These are phyloP conservation scores for Candida montana DNA, from an alignment of 805 yeast genomes.

Conservation along the genomic window DNA sequence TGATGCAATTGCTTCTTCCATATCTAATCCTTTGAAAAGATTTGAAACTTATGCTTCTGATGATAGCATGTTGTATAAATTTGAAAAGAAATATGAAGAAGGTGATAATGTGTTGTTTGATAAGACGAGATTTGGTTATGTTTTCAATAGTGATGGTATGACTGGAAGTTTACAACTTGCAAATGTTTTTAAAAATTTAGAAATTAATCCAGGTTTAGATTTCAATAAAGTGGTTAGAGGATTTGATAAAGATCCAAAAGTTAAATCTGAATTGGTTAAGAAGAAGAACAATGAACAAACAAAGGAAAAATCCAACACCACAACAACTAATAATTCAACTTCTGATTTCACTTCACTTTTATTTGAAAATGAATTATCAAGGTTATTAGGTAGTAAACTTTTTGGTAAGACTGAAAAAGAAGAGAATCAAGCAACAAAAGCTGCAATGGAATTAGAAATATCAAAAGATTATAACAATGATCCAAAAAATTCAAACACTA, in stretches of 20 bases:
- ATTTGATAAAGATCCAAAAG: conserved; percentile 19
- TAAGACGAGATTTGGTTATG: conserved; percentile 35
- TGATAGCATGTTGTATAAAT: conserved; percentile 10
- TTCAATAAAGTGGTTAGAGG: conserved; percentile 44
- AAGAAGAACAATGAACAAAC: neutral
- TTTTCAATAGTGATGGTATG: conserved; percentile 37
- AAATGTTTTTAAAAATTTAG: conserved; percentile 29
- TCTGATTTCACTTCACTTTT: conserved; percentile 2
- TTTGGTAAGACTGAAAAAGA: conserved; percentile 7
- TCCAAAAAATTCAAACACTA: conserved; percentile 39
- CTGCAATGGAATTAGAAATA: conserved; percentile 45
- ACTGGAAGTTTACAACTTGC: conserved; percentile 35
- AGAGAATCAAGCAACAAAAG: conserved; percentile 30
- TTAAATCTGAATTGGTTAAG: neutral
- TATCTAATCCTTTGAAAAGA: conserved; percentile 15
- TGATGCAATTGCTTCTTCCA: neutral
- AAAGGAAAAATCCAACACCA: neutral
- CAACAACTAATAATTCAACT: neutral
- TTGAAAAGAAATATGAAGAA: conserved; percentile 23
- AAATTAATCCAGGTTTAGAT: conserved; percentile 6
- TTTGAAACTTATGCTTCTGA: conserved; percentile 5
- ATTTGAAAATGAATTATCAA: conserved; percentile 19
- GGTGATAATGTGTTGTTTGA: conserved; percentile 36
- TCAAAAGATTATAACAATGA: conserved; percentile 44
- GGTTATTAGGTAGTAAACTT: conserved; percentile 20